Evolutionary conservation across 768 basidiomycete species (phyloP), one percentile per base, ranked within the genome.

Genomic region (Boletellus emodensis): DNA sequence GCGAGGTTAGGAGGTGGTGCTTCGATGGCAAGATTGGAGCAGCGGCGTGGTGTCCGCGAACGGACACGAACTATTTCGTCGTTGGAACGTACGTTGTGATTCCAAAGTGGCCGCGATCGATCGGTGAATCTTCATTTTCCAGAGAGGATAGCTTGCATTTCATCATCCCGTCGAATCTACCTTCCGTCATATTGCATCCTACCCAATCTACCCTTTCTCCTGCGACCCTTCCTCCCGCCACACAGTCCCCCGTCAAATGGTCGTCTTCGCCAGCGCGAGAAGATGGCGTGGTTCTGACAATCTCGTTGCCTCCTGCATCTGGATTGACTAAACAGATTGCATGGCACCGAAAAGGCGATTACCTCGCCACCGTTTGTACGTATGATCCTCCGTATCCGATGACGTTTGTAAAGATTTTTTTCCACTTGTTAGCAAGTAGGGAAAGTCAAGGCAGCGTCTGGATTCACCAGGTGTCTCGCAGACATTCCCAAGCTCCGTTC

Each of bases 401-500:
- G 52, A 38, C 45, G 17, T 53, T 47, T 26, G 28, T 49, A 28
- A 55, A 51, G 14, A 54, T 44, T 51, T 40, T 50, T 50, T 52
- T 50, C n/a, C 26, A 10, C 18, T 28, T 15, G 0, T 57, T 54
- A 87, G 85, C 85, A 14, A 79, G 72, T 58, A 77, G 75, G 56
- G 88, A 84, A 44, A 78, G 76, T 32, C 88, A 91, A 64, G 85
- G 87, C 33, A 82, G 84, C 40, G 90, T 97, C 26, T 93, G 95
- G 83, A 96, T 99, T 45, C 96, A 99, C 65, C 96, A 99, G 64
- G 67, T 96, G 15, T 87, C 90, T 26, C 86, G 89, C 53, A 84
- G 94, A 65, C 89, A 96, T 68, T 97, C 95, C 4, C 96, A 99
- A 71, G 91, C 94, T 5, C 96, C 96, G 11, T 98, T 99, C 83